These are phyloP conservation scores for Xanthoconium separans DNA, from an alignment of 1,284 basidiomycete genomes.

Conservation along the genomic window DNA sequence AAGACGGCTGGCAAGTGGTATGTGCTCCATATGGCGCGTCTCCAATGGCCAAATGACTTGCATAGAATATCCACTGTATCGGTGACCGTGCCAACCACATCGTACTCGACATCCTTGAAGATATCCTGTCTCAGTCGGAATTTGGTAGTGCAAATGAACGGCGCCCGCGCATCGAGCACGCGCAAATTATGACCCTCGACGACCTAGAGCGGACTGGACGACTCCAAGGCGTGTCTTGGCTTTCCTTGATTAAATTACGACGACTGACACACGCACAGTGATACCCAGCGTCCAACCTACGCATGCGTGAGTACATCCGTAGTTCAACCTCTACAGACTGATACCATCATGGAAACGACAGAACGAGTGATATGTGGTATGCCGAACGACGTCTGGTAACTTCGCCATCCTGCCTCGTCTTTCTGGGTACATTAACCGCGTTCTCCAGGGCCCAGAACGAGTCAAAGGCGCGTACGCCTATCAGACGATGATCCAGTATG, in stretches of 20 bases:
- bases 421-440: neutral
- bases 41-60: neutral
- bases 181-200: slow-evolving; percentile 75
- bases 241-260: neutral
- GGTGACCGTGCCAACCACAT: slow-evolving; percentile 87
- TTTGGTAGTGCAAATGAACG: slow-evolving; percentile 42
- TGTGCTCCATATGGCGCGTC: slow-evolving; percentile 24
- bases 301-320: slow-evolving; percentile 61
- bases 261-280: slow-evolving; percentile 46
- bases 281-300: slow-evolving; percentile 93
- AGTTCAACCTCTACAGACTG: neutral
- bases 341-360: slow-evolving; percentile 26
- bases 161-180: slow-evolving; percentile 86
- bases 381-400: slow-evolving; percentile 75
- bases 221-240: slow-evolving; percentile 59
- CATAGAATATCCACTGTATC: slow-evolving; percentile 85
- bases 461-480: slow-evolving; percentile 90
- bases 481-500: slow-evolving; percentile 70
- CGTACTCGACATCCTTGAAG: slow-evolving; percentile 79
- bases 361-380: slow-evolving; percentile 90
- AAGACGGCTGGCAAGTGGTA: slow-evolving; percentile 72
- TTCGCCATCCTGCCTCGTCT: neutral
- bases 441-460: slow-evolving; percentile 65
- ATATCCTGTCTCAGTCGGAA: slow-evolving; percentile 32
- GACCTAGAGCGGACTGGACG: slow-evolving; percentile 71